A percentile compares a stretch with the other conserved stretches of the same genome.
Evolutionary conservation across 2,329 filamentous ascomycete species (phyloP).

Genomic region (Arthrobotrys entomopaga): DNA sequence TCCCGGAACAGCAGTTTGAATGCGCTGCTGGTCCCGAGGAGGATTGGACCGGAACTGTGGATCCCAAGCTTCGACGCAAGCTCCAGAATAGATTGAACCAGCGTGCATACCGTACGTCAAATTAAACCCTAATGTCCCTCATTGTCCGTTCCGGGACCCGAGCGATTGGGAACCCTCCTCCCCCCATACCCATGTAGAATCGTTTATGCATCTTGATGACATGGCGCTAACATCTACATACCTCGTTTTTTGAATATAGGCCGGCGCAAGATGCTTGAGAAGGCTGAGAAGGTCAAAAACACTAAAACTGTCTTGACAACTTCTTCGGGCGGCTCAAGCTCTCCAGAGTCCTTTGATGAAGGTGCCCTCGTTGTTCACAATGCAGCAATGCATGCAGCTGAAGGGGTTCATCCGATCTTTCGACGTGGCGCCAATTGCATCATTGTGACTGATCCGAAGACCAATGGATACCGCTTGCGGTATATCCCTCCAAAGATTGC

Average conservation of each 20-base stretch:
- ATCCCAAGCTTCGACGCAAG: slow-evolving; percentile 57
- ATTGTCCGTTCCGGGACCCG: background rate
- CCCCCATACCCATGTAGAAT: slow-evolving; percentile 11
- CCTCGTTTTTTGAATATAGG: slow-evolving; percentile 38
- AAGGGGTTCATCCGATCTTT: slow-evolving; percentile 31
- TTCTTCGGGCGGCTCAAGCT: background rate
- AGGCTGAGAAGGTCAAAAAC: slow-evolving; percentile 47
- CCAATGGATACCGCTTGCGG: slow-evolving; percentile 45
- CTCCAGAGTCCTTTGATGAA: slow-evolving; percentile 23
- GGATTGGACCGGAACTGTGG: slow-evolving; percentile 58
- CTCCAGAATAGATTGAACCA: slow-evolving; percentile 59
- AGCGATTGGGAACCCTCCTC: slow-evolving; percentile 6
- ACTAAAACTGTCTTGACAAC: slow-evolving; percentile 37
- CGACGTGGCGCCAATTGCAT: slow-evolving; percentile 42
- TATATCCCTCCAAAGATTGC: slow-evolving; percentile 55
- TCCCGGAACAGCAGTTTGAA: slow-evolving; percentile 52
- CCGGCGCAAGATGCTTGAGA: slow-evolving; percentile 54
- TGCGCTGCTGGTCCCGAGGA: slow-evolving; percentile 55
- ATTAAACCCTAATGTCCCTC: slow-evolving; percentile 10
- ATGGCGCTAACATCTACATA: slow-evolving; percentile 43
- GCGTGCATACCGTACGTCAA: slow-evolving; percentile 54
- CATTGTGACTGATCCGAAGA: slow-evolving; percentile 46
- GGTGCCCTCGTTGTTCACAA: slow-evolving; percentile 21
- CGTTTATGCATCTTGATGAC: slow-evolving; percentile 50
- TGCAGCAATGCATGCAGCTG: slow-evolving; percentile 23